Percentiles rank a stretch among this genome's conserved stretches.
Conservation (phyloP, 2,329 filamentous ascomycete species). For the Curvularia verruculosa region DNA sequence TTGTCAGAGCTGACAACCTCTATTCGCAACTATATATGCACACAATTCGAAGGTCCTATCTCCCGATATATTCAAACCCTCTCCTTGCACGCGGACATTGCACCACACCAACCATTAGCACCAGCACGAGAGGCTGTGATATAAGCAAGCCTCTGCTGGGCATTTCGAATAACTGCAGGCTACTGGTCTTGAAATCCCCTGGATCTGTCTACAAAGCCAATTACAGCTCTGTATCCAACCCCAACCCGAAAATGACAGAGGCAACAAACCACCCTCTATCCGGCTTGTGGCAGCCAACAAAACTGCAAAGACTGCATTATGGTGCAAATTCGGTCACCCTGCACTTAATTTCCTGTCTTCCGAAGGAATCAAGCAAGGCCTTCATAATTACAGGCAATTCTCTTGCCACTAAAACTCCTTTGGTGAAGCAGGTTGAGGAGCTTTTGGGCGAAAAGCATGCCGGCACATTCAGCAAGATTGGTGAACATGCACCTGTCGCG, state of each 20-base stretch:
- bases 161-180: not conserved
- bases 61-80: not conserved
- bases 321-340: conserved; percentile 55
- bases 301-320: conserved; percentile 59
- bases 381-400: conserved; percentile 64
- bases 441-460: conserved; percentile 57
- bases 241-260: conserved; percentile 48
- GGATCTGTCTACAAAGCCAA: conserved; percentile 12
- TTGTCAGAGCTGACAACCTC: not conserved
- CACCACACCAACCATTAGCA: not conserved
- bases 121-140: not conserved
- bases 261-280: conserved; percentile 53
- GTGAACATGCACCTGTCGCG: conserved; percentile 62
- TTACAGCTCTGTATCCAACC: no score
- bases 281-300: conserved; percentile 59
- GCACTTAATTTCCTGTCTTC: conserved; percentile 56
- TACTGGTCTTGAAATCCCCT: not conserved
- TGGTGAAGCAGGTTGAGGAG: conserved; percentile 59
- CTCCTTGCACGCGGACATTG: not conserved
- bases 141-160: not conserved
- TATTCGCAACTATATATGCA: not conserved
- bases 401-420: conserved; percentile 59
- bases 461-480: conserved; percentile 62
- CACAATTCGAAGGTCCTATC: not conserved
- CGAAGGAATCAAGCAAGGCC: conserved; percentile 56